Evolutionary conservation across 129 eudicot genomes (phyloP), one percentile per base, ranked within the genome.

Genomic region (Silybum marianum): DNA sequence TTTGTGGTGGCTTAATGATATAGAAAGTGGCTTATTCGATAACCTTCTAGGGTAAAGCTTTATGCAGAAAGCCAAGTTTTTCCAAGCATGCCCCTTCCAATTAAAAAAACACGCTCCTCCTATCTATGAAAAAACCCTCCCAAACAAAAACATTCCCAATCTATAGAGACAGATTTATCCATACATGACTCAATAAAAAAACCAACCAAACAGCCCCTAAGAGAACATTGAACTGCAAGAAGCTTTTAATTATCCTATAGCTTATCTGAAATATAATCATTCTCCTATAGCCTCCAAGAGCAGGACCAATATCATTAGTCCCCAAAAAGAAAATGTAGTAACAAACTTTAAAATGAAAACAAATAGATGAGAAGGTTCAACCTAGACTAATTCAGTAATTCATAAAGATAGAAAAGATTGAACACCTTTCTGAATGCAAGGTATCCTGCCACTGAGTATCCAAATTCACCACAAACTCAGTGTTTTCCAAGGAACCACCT

Each of bases 391-490:
- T 44, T 75, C 42, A 26, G 67, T 48, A n/a, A 58, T 44, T 75
- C 42, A 62, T 69, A 42, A 60, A 48, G 24, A 81, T 78, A 42
- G 14, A 28, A 69, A 83, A 46, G 34, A 76, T n/a, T 54, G 69
- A 73, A 71, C 86, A 90, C 98, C 93, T 90, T 76, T 88, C 90
- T 71, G 76, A 81, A 39, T 74, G 87, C 78, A 84, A 73, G 73
- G 16, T 74, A 48, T 78, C 87, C 71, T 84, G 84, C 84, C 70
- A 60, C 78, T 86, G 80, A 79, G 51, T 54, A 72, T 85, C 82
- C 42, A 78, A 77, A 82, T 30, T 86, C 30, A 39, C 32, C 42
- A 69, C 78, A 75, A 69, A 36, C 71, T 73, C 82, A 76, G 87
- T 71, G 69, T 72, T 74, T 32, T 75, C 86, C 76, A 72, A 70